Base-by-base conservation (phyloP, 768 basidiomycete genomes). In the Tricholoma matsutake region DNA sequence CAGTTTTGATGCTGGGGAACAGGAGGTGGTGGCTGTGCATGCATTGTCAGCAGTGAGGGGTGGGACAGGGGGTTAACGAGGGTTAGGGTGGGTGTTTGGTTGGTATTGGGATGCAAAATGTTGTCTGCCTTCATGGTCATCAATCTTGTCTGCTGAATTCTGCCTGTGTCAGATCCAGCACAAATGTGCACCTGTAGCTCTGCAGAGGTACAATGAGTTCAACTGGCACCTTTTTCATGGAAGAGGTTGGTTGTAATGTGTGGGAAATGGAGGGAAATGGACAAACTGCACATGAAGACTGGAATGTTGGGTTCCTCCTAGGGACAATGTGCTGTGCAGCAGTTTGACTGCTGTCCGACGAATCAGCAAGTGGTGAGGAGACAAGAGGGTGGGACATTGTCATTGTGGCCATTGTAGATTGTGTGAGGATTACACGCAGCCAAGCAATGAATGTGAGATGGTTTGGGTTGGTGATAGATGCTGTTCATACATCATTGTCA, bases 171-270 rank as follows among this genome's bases (percentile, higher is more conserved):
- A 94, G 81, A 73, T 93, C 83, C 56, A 94, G 84, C 62, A 88
- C 78, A 67, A 92, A 94, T 39, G 83, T 84, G 53, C 79, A 78
- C 71, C 83, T 82, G 73, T 84, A 85, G 71, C 89, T 86, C 68
- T 85, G 80, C 28, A 92, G 90, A 9, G 90, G 88, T 71, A 91
- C 83, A 60, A 94, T 92, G 69, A 93, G 79, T 69, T 94, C 93
- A 14, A 86, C 79, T 5, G 86, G 77, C 58, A 83, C 83, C 54
- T 78, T 79, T 59, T 68, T 73, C 6, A 69, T 62, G 35, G 62
- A 59, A n/a, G 69, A 56, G 31, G 62, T 67, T 60, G 72, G 70
- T 58, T 72, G 75, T 56, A 81, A 63, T 11, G 80, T 64, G 66
- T 77, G 76, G 10, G 83, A 76, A 63, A 91, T 80, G 55, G 86